phyloP scores from a whole-genome alignment of 768 basidiomycete species.

The Lactifluus echinatus region DNA sequence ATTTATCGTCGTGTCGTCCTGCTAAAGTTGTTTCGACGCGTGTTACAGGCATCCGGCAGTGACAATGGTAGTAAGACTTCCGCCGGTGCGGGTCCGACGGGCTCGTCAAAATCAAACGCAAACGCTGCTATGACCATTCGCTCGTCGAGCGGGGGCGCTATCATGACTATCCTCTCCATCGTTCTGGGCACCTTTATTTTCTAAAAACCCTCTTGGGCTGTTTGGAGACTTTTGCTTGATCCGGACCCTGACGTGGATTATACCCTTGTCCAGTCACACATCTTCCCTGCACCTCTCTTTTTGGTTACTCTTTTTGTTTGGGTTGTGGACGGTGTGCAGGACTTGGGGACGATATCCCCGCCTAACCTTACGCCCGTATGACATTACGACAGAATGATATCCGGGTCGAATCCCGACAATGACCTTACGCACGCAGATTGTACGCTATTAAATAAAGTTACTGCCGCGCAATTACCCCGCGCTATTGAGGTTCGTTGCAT shows the following conservation, averaged over 20 bases:
- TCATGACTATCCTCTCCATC: neutral
- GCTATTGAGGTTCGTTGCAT: too few relatives aligned
- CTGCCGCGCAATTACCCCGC: too few relatives aligned
- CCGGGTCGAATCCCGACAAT: neutral
- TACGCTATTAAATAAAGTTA: neutral
- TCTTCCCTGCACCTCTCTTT: neutral
- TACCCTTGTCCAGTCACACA: too few relatives aligned
- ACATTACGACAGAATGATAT: neutral
- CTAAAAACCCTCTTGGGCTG: neutral
- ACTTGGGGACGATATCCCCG: neutral
- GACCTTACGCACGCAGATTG: neutral
- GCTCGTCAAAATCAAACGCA: neutral
- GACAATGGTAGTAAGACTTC: neutral
- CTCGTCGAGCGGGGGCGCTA: neutral
- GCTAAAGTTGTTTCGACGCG: neutral
- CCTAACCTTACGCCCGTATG: neutral
- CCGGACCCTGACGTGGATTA: neutral
- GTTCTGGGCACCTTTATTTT: neutral
- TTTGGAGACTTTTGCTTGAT: neutral
- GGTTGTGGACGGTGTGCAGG: neutral
- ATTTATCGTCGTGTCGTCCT: too few relatives aligned
- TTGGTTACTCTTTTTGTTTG: neutral
- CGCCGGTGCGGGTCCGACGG: neutral
- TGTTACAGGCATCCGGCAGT: neutral
- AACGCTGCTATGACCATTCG: neutral